Base-by-base conservation (phyloP, 345 rosid species). In the Hibiscus tridactylites region DNA sequence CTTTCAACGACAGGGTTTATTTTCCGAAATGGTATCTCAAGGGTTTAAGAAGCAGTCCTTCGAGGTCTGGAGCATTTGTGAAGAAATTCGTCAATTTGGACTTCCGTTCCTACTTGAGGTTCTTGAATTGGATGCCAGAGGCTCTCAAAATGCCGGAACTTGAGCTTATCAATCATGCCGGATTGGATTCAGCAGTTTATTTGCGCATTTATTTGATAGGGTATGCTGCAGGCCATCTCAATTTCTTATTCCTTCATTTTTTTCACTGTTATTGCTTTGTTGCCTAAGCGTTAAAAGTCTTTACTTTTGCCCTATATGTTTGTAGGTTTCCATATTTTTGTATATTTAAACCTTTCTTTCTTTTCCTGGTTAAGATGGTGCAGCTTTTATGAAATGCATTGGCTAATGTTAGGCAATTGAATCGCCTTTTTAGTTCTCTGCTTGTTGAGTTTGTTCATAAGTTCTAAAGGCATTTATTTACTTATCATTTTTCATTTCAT, bases 21-120 rank as follows among this genome's bases (percentile, higher is more conserved):
- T 94, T 94, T 73, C 90, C 98, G 0, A 94, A 94, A 85, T 94
- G 98, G 98, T 94, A 94, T 75, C 90, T 94, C 46, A 91, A 80
- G 76, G 88, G 97, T 54, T 79, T 89, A 79, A 82, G 98, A 67
- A 84, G 69, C 77, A 89, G 93, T 74, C 97, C 99, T 42, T 56
- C 89, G 1, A 83, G 61, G 61, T 70, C 82, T 6, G 91, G 96
- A 28, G 82, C 96, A 0, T 83, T 84, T 70, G 87, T 79, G 2
- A 70, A 77, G 19, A 82, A 84, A 76, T 85, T 94, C 82, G 87
- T 95, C 71, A 95, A 91, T 75, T 66, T 95, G 73, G 96, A 95
- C 69, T 82, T 71, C 58, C 77, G 87, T 65, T 78, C 97, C 0
- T 95, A 95, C 81, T 28, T 89, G 63, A 82, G 63, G 75, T 95